A percentile compares a stretch with the other conserved stretches of the same genome.
Conservation (phyloP, 768 basidiomycete species). For the Amanita exitialis region DNA sequence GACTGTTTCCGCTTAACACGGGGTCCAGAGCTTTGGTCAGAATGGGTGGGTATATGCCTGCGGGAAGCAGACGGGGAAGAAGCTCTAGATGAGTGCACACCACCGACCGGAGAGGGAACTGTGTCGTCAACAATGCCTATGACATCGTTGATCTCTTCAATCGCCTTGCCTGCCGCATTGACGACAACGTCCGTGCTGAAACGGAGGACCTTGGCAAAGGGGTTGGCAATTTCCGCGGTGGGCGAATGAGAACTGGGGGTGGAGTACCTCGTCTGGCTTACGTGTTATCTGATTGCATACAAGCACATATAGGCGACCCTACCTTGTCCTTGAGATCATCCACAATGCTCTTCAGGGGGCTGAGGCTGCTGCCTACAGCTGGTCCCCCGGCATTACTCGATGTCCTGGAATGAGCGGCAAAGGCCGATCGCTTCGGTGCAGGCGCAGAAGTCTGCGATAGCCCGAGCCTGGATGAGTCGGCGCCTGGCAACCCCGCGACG, state of each 20-base stretch:
- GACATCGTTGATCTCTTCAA: constrained; percentile 1
- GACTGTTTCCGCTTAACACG: constrained; percentile 41
- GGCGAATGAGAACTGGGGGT: constrained; percentile 28
- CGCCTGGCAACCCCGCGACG: constrained; percentile 15
- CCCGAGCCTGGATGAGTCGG: constrained; percentile 6
- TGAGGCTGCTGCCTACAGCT: constrained; percentile 17
- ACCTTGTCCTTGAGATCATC: constrained; percentile 71
- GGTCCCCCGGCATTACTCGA: constrained; percentile 12
- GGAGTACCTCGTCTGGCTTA: constrained; percentile 21
- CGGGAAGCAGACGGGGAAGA: constrained; percentile 18
- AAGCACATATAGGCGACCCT: not conserved
- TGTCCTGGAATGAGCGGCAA: constrained; percentile 8
- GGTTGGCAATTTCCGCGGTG: constrained; percentile 39
- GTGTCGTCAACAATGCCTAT: not conserved
- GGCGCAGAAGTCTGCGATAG: not conserved
- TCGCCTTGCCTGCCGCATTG: not conserved
- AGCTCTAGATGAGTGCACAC: not conserved
- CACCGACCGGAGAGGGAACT: not conserved
- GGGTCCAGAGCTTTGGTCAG: constrained; percentile 22
- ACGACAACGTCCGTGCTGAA: constrained; percentile 20
- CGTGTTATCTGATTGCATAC: not conserved
- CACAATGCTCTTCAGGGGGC: constrained; percentile 60
- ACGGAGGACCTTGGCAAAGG: constrained; percentile 41
- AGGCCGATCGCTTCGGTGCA: not conserved
- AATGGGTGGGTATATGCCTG: constrained; percentile 42